These are phyloP conservation scores for Rhizophora apiculata DNA, from an alignment of 345 rosid species.

Conservation along the genomic window DNA sequence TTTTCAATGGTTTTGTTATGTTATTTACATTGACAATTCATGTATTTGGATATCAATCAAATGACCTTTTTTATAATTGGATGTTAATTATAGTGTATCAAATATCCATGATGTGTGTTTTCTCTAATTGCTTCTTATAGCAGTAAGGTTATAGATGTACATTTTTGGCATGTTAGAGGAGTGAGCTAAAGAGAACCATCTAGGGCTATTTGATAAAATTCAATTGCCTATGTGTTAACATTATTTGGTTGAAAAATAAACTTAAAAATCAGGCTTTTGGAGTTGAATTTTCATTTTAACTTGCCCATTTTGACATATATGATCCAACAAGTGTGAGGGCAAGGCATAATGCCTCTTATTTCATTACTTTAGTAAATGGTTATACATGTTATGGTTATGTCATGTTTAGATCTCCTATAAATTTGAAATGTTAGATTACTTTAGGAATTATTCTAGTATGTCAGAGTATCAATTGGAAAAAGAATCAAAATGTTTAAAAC, in stretches of 20 bases:
- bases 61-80: not conserved
- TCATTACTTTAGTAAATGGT: too few species aligned
- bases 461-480: not conserved
- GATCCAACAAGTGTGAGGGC: too few species aligned
- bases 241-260: not conserved
- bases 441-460: not conserved
- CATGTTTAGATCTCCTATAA: too few species aligned
- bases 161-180: not conserved
- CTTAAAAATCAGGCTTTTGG: not conserved
- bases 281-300: not conserved
- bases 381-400: too few species aligned
- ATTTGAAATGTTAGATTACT: not conserved
- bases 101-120: too few species aligned
- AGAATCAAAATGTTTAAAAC: too few species aligned
- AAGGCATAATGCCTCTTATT: too few species aligned
- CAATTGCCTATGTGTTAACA: not conserved
- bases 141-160: not conserved
- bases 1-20: too few species aligned
- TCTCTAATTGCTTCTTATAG: too few species aligned
- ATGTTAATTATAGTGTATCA: not conserved
- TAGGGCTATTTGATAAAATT: not conserved
- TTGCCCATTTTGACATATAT: too few species aligned
- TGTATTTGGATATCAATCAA: too few species aligned
- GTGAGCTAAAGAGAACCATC: not conserved
- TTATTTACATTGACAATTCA: not conserved